phyloP scores from a whole-genome alignment of 2,329 filamentous ascomycete genomes.

The Didymella keratinophila region DNA sequence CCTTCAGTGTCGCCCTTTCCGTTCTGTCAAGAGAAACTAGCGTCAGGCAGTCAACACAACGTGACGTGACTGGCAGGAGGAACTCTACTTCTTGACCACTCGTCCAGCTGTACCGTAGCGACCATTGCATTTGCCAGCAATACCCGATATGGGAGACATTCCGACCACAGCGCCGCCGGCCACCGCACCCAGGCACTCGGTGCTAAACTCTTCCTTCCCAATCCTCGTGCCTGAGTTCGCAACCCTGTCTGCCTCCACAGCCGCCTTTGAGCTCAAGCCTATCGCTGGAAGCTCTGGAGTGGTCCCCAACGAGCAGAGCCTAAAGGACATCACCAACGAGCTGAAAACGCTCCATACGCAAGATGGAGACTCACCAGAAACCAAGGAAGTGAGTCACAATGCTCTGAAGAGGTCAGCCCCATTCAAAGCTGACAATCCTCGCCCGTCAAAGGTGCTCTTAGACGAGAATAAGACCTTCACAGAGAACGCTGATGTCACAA shows the following conservation, averaged over 20 bases:
- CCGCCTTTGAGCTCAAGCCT: neutral
- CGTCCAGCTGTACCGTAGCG: neutral
- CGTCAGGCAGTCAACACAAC: neutral
- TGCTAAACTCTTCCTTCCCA: constrained; percentile 1
- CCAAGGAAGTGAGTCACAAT: neutral
- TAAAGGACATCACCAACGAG: neutral
- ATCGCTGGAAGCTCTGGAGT: neutral
- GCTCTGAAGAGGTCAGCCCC: neutral
- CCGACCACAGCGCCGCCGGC: neutral
- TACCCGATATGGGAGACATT: neutral
- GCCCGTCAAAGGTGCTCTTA: neutral
- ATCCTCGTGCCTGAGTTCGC: constrained; percentile 1
- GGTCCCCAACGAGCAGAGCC: neutral
- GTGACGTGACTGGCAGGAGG: neutral
- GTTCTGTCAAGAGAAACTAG: neutral
- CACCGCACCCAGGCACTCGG: neutral
- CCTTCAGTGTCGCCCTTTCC: neutral
- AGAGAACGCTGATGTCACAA: neutral
- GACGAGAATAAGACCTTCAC: neutral
- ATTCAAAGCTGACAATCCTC: neutral
- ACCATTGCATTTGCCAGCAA: neutral
- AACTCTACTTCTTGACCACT: neutral
- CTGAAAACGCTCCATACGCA: neutral
- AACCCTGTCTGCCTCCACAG: neutral
- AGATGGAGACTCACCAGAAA: neutral